Percentiles rank a stretch among this genome's conserved stretches.
These are phyloP conservation scores for Chernovozyma aurita DNA, from an alignment of 1,139 yeast species.

Conservation along the genomic window DNA sequence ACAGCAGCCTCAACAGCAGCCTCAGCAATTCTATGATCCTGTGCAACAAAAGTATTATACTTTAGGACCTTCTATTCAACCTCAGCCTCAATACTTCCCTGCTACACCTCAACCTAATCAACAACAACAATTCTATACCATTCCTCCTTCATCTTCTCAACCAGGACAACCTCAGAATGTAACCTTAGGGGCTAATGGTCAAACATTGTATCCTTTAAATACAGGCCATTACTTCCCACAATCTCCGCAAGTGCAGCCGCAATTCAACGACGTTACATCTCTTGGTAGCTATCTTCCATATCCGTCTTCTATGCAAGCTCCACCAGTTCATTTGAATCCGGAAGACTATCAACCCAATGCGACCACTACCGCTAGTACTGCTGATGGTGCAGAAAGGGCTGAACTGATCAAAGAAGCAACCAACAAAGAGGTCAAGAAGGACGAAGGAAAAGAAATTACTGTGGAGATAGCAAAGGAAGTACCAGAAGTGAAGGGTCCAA, in stretches of 20 bases:
- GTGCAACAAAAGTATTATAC: constrained; percentile 44
- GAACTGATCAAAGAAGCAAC: neutral
- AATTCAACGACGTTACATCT: constrained; percentile 4
- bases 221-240: constrained; percentile 18
- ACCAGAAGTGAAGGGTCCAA: constrained; percentile 1
- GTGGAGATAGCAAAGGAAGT: neutral
- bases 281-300: constrained; percentile 8
- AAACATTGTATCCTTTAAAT: constrained; percentile 9
- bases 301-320: constrained; percentile 4
- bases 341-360: constrained; percentile 4
- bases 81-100: constrained; percentile 36
- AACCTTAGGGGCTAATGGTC: constrained; percentile 6
- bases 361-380: constrained; percentile 1
- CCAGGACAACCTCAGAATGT: constrained; percentile 5
- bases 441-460: neutral
- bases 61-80: constrained; percentile 28
- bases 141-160: constrained; percentile 1
- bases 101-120: constrained; percentile 22
- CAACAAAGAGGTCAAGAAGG: neutral
- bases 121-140: constrained; percentile 10
- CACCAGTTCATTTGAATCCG: constrained; percentile 1
- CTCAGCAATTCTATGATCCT: constrained; percentile 44
- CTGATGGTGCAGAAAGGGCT: neutral
- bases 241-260: constrained; percentile 7
- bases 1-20: constrained; percentile 15